Conservation (phyloP, 192 early-diverging fungal species). For the Lobosporangium transversale region DNA sequence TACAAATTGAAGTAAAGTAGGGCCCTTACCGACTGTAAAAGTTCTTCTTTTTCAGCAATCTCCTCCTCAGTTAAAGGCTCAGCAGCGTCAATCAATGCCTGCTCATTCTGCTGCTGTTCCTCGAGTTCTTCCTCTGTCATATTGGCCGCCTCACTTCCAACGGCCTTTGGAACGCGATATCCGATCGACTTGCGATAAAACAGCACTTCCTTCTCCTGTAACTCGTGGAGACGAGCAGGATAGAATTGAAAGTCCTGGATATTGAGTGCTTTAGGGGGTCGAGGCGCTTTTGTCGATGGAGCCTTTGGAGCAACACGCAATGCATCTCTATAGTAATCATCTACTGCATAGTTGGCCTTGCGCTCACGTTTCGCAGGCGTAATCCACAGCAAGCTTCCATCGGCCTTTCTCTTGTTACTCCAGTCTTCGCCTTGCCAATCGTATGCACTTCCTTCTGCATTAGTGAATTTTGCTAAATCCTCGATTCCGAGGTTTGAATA, state of each 20-base stretch:
- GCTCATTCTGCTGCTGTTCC: constrained; percentile 76
- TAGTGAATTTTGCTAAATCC: constrained; percentile 91
- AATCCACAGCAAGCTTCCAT: constrained; percentile 84
- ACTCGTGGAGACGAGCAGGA: constrained; percentile 76
- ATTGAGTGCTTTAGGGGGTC: constrained; percentile 71
- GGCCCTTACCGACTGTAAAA: constrained; percentile 35
- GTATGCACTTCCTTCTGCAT: constrained; percentile 78
- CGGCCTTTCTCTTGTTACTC: constrained; percentile 75
- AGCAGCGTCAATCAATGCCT: constrained; percentile 85
- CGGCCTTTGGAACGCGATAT: constrained; percentile 27
- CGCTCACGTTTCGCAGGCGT: constrained; percentile 95
- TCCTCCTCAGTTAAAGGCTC: constrained; percentile 94
- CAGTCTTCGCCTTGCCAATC: constrained; percentile 98
- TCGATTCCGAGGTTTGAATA: constrained; percentile 92
- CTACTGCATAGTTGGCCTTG: constrained; percentile 90
- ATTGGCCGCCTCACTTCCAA: constrained; percentile 52
- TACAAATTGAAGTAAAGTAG: no score
- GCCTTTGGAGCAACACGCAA: constrained; percentile 73
- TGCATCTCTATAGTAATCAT: constrained; percentile 93
- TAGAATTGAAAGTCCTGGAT: constrained; percentile 95
- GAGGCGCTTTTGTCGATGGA: constrained; percentile 63
- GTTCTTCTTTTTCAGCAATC: constrained; percentile 74
- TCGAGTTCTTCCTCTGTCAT: constrained; percentile 64
- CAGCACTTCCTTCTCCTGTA: constrained; percentile 86
- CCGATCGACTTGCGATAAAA: constrained; percentile 63